These are phyloP conservation scores for Penicillium sp. DNA, from an alignment of 2,329 filamentous ascomycete species.

Conservation along the genomic window DNA sequence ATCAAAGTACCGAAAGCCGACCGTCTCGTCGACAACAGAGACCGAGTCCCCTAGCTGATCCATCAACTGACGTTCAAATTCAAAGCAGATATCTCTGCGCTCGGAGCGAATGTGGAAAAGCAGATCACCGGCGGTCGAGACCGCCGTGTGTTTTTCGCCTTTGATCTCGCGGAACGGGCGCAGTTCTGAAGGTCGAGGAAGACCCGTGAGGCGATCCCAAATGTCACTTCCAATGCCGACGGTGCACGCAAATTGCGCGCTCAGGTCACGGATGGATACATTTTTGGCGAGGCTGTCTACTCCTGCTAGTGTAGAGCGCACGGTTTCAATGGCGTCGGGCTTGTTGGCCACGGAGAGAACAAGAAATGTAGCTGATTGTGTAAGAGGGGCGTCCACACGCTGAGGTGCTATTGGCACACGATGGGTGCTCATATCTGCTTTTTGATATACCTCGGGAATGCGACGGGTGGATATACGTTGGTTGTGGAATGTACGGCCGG, in stretches of 20 bases:
- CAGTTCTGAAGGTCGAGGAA: conserved; percentile 53
- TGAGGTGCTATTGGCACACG: too few relatives aligned
- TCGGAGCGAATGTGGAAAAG: conserved; percentile 61
- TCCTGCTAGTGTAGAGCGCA: conserved; percentile 51
- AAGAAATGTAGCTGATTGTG: too few relatives aligned
- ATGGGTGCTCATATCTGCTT: too few relatives aligned
- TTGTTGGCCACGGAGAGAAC: conserved; percentile 46
- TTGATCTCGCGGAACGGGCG: conserved; percentile 51
- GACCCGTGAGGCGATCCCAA: conserved; percentile 51
- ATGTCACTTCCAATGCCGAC: conserved; percentile 55
- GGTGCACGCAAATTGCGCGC: conserved; percentile 51
- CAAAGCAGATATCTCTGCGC: conserved; percentile 58
- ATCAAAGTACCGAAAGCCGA: conserved; percentile 62
- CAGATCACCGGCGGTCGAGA: conserved; percentile 58
- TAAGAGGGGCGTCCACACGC: too few relatives aligned
- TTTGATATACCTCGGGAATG: too few relatives aligned
- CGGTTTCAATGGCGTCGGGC: conserved; percentile 40
- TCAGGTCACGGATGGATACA: conserved; percentile 52
- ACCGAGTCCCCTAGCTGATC: conserved; percentile 51
- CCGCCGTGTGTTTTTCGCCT: conserved; percentile 53
- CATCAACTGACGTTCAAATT: conserved; percentile 60
- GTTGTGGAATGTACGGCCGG: too few relatives aligned
- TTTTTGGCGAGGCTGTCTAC: conserved; percentile 38
- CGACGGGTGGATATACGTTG: too few relatives aligned
- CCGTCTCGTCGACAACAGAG: conserved; percentile 53